These are phyloP conservation scores for Dichotomopilus funicola DNA, from an alignment of 2,329 filamentous ascomycete genomes.

Conservation along the genomic window DNA sequence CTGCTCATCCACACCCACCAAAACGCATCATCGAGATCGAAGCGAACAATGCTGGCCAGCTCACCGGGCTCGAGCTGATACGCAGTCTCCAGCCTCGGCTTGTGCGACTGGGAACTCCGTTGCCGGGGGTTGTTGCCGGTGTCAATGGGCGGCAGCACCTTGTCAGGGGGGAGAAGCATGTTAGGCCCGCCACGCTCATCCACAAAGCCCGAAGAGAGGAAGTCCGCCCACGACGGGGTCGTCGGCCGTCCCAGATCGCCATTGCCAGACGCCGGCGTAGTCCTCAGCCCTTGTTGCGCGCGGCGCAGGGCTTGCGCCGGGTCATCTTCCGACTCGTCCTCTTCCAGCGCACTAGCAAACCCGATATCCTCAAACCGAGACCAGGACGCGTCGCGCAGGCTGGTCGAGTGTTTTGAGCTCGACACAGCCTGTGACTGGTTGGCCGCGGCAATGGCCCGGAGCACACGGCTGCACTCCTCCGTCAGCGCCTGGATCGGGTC, in stretches of 20 bases:
- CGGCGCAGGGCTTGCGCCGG: slow-evolving; percentile 36
- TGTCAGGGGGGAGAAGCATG: slow-evolving; percentile 81
- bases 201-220: slow-evolving; percentile 85
- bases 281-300: slow-evolving; percentile 47
- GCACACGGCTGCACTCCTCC: slow-evolving; percentile 86
- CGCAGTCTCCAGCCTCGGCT: slow-evolving; percentile 62
- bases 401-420: slow-evolving; percentile 63
- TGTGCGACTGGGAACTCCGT: slow-evolving; percentile 80
- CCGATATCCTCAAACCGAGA: slow-evolving; percentile 94
- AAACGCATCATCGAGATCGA: slow-evolving; percentile 90
- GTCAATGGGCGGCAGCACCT: slow-evolving; percentile 80
- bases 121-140: slow-evolving; percentile 55
- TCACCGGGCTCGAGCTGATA: slow-evolving; percentile 77
- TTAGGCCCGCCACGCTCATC: slow-evolving; percentile 66
- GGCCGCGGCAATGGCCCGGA: slow-evolving; percentile 78
- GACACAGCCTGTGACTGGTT: slow-evolving; percentile 74
- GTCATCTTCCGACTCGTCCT: slow-evolving; percentile 61
- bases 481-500: slow-evolving; percentile 84
- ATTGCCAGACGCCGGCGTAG: slow-evolving; percentile 60
- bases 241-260: slow-evolving; percentile 71
- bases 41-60: slow-evolving; percentile 79
- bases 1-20: slow-evolving; percentile 99
- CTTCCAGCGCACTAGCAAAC: slow-evolving; percentile 70
- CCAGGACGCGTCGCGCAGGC: slow-evolving; percentile 82
- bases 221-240: slow-evolving; percentile 97